phyloP scores from a whole-genome alignment of 306 rosid species.

The Albizia julibrissin region DNA sequence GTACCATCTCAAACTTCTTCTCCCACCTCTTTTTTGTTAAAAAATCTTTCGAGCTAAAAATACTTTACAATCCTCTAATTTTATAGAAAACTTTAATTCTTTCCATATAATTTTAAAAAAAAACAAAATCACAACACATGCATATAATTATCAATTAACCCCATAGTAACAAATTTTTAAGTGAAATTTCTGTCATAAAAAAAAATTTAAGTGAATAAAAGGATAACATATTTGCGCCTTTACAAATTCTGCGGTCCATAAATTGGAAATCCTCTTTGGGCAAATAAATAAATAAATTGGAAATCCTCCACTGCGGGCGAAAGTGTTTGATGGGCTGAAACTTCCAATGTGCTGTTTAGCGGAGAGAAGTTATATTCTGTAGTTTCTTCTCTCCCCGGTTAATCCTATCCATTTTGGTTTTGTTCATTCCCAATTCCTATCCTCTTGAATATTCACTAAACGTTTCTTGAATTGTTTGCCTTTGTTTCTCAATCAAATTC shows the following conservation, averaged over 20 bases:
- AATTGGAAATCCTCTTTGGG: not conserved
- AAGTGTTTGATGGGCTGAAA: slow-evolving; percentile 32
- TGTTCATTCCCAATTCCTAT: not conserved
- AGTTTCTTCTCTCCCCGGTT: slow-evolving; percentile 10
- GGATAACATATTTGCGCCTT: not conserved
- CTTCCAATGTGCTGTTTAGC: not conserved
- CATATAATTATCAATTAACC: not conserved
- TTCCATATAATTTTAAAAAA: not conserved
- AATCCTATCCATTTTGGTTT: not conserved
- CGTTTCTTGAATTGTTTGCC: not conserved
- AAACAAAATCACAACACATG: not conserved
- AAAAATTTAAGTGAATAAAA: no score
- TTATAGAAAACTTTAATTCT: not conserved
- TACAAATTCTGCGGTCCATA: not conserved
- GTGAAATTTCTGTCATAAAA: not conserved
- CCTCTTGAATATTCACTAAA: not conserved
- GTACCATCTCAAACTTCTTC: not conserved
- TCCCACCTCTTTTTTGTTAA: not conserved
- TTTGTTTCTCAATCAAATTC: not conserved
- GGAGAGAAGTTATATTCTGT: slow-evolving; percentile 17
- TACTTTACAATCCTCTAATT: not conserved
- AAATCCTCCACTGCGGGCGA: not conserved
- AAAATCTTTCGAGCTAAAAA: not conserved
- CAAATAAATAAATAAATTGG: no score
- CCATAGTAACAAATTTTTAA: no score